A percentile compares a stretch with the other conserved stretches of the same genome.
Evolutionary conservation across 2,329 filamentous ascomycete species (phyloP).

Genomic region (Chaetomiaceae sp.): DNA sequence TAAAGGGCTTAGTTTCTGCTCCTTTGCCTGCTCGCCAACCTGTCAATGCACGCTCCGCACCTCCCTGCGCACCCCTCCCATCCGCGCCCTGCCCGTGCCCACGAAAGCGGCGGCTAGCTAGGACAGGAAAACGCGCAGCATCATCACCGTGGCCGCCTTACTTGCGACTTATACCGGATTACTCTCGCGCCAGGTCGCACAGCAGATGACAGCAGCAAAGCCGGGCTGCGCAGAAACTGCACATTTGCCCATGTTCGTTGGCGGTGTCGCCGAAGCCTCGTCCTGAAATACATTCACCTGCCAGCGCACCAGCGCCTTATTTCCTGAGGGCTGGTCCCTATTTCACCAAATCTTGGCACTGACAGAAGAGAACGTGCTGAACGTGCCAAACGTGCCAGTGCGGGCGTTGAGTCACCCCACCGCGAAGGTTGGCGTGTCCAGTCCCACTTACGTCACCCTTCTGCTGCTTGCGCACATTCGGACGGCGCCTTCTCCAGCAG

Average conservation of each 20-base stretch:
- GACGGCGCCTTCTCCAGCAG: too few species aligned
- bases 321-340: too few species aligned
- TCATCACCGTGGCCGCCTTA: too few species aligned
- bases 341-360: conserved; percentile 5
- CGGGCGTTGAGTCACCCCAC: conserved; percentile 16
- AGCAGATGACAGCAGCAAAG: background rate
- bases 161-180: background rate
- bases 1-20: too few species aligned
- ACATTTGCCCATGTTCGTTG: too few species aligned
- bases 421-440: conserved; percentile 2
- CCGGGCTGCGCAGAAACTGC: too few species aligned
- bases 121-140: background rate
- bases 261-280: background rate
- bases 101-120: too few species aligned
- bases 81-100: too few species aligned
- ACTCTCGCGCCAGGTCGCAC: background rate
- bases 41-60: too few species aligned
- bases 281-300: background rate
- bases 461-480: too few species aligned
- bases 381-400: background rate
- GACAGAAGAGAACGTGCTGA: background rate
- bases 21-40: too few species aligned
- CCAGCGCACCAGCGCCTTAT: background rate
- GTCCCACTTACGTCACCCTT: conserved; percentile 16
- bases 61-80: too few species aligned